phyloP scores from a whole-genome alignment of 2,329 filamentous ascomycete species.

The Hypomyces rosellus region DNA sequence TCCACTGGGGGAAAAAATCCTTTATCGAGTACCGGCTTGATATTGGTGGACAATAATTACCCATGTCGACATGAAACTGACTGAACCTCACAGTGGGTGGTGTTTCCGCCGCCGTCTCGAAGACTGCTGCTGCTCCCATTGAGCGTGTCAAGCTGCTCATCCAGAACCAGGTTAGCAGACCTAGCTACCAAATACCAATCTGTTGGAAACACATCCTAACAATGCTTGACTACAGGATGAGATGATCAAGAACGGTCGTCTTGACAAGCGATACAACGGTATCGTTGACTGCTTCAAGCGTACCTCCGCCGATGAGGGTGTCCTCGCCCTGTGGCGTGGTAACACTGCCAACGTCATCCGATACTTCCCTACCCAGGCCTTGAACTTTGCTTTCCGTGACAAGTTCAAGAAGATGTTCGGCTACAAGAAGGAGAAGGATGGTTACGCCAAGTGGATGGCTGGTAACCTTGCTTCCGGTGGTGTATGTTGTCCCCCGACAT shows the following conservation, averaged over 20 bases:
- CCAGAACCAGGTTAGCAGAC: constrained; percentile 90
- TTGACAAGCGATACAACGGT: constrained; percentile 92
- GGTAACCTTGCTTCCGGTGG: constrained; percentile 99
- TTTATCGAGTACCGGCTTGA: not conserved
- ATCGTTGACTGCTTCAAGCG: constrained; percentile 94
- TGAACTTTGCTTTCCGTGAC: constrained; percentile 99
- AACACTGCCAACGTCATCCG: constrained; percentile 99
- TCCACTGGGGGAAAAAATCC: constrained; percentile 13
- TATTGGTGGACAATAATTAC: constrained; percentile 4
- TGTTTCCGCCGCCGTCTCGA: constrained; percentile 99
- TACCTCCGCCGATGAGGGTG: constrained; percentile 85
- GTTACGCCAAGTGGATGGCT: constrained; percentile 97
- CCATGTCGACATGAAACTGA: constrained; percentile 13
- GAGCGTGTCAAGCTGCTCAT: constrained; percentile 99
- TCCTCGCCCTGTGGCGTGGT: constrained; percentile 95
- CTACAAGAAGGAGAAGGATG: constrained; percentile 99
- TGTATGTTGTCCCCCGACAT: constrained; percentile 54
- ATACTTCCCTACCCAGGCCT: constrained; percentile 99
- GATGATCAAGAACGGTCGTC: constrained; percentile 98
- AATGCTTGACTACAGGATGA: constrained; percentile 66
- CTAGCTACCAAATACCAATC: too few species aligned
- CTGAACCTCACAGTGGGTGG: constrained; percentile 71
- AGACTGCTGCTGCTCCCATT: constrained; percentile 99
- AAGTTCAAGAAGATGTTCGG: constrained; percentile 99
- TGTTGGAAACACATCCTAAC: too few species aligned